Evolutionary conservation across 257 asterid genomes (phyloP).

Genomic region (Nicotiana tabacum): DNA sequence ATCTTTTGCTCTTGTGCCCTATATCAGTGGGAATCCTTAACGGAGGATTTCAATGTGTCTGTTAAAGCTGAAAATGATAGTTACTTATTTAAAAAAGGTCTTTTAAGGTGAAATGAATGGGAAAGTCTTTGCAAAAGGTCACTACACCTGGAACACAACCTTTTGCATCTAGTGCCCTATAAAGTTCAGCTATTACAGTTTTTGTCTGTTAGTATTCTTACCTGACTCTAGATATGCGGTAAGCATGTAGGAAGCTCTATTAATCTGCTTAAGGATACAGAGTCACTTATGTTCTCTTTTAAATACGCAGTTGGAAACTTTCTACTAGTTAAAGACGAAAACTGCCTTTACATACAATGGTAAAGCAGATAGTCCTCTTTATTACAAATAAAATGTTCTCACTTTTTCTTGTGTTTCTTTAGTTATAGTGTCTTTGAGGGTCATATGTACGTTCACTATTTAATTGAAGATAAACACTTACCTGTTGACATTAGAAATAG

Average conservation of each 20-base stretch:
- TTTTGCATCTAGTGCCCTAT: neutral
- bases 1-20: neutral
- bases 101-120: neutral
- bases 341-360: neutral
- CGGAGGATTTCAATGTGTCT: neutral
- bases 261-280: neutral
- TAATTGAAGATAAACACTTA: neutral
- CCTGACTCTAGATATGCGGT: neutral
- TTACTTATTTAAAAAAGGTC: neutral
- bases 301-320: neutral
- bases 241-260: neutral
- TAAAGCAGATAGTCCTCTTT: neutral
- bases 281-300: neutral
- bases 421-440: neutral
- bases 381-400: neutral
- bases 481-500: neutral
- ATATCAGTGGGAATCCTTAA: neutral
- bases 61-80: neutral
- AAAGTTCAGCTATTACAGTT: neutral
- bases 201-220: neutral
- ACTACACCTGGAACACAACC: slow-evolving; percentile 2
- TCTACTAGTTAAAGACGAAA: neutral
- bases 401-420: neutral
- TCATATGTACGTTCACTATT: neutral
- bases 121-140: neutral